Evolutionary conservation across 2,329 filamentous ascomycete genomes (phyloP), one percentile per base, ranked within the genome.

Genomic region (Onygenales sp.): DNA sequence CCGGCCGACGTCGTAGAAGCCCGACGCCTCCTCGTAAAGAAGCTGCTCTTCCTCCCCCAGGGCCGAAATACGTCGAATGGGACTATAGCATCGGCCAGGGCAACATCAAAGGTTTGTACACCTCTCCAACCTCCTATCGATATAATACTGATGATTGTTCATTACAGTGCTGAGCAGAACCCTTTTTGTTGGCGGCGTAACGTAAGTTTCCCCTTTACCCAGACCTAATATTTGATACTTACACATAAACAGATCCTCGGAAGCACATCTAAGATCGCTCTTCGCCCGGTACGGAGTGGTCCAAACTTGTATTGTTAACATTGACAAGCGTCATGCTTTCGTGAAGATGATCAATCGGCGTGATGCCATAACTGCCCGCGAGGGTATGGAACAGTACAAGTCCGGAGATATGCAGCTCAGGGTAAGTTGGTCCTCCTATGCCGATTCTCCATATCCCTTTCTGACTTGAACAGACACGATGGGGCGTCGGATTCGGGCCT

Each of bases 251-350:
- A 87, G 84, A 39, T 85, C 82, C 55, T 84, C 87, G 6, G 92
- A 98, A 70, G 76, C 79, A 54, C 90, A 97, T 67, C 78, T 98
- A 51, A 84, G 90, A 51, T 75, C 75, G 50, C 83, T 95, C 44
- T 98, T 98, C 69, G 78, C 76, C 64, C 83, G 83, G 45, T 95
- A 85, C 66, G 93, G 93, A 55, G 78, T 84, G 51, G 93, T 98
- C 3, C 93, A 98, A 71, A 96, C 92, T 1, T 97, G 92, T 72
- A 98, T 98, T 60, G 91, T 96, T 60, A 97, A 98, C 74, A 87
- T 89, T 64, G 93, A 98, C 66, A 98, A 97, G 74, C 87, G 93
- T 14, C 93, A 98, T 70, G 93, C 93, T 5, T 98, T 98, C 68
- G 92, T 98, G 64, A 98, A 98, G 74, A 98, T 98, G 93, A 81